A percentile compares a stretch with the other conserved stretches of the same genome.
phyloP scores from a whole-genome alignment of 108 stramenopile species.

The Epithemia pelagica region DNA sequence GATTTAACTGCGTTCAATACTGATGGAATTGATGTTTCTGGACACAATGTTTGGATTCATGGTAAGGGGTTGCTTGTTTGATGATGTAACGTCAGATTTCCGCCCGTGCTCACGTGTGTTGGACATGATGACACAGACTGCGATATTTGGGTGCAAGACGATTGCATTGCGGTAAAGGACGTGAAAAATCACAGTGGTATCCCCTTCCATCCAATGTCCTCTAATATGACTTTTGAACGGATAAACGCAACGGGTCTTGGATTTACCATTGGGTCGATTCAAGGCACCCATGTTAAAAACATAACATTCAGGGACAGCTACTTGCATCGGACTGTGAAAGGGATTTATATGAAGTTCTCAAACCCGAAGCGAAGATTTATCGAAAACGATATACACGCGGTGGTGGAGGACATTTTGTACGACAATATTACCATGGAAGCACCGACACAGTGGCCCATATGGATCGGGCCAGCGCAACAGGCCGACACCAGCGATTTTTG shows the following conservation, averaged over 20 bases:
- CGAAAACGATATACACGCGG: background rate
- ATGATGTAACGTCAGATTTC: no score
- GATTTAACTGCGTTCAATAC: slow-evolving; percentile 52
- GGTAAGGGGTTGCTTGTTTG: background rate
- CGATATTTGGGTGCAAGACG: slow-evolving; percentile 50
- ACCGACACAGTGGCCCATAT: slow-evolving; percentile 43
- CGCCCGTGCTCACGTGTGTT: no score
- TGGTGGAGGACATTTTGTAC: slow-evolving; percentile 34
- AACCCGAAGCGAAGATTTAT: background rate
- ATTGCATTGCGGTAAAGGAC: slow-evolving; percentile 48
- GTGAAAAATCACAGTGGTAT: background rate
- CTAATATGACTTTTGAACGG: slow-evolving; percentile 43
- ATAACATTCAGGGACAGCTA: slow-evolving; percentile 47
- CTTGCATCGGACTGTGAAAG: slow-evolving; percentile 38
- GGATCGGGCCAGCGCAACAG: slow-evolving; percentile 64
- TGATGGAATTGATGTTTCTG: slow-evolving; percentile 47
- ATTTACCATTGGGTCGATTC: slow-evolving; percentile 45
- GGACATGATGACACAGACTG: no score
- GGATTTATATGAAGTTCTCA: slow-evolving; percentile 56
- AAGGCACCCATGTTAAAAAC: slow-evolving; percentile 30
- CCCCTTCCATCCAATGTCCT: slow-evolving; percentile 1
- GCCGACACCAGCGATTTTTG: slow-evolving; percentile 19
- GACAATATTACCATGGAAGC: slow-evolving; percentile 41
- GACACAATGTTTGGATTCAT: slow-evolving; percentile 30
- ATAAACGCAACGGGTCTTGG: slow-evolving; percentile 46